Conservation (phyloP, 129 eudicot species). For the Tanacetum coccineum region DNA sequence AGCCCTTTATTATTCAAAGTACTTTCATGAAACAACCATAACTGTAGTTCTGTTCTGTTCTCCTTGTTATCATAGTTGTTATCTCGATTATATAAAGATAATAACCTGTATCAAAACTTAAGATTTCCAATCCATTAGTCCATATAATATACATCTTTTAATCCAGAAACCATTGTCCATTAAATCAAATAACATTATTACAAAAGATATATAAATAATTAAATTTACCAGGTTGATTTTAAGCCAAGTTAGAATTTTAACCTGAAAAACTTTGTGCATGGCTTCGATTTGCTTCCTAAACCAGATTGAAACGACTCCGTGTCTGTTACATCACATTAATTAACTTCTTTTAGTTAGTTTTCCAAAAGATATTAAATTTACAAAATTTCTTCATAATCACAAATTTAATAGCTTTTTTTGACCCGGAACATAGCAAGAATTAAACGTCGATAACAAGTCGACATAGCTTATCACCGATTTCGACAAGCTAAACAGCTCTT, state of each 20-base stretch:
- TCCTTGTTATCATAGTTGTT: no score
- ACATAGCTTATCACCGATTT: background rate
- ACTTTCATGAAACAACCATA: no score
- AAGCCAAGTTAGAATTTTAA: conserved; percentile 62
- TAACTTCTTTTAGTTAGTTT: conserved; percentile 45
- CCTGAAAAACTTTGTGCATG: conserved; percentile 99
- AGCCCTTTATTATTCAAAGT: no score
- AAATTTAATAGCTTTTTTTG: background rate
- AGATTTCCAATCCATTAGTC: no score
- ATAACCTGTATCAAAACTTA: no score
- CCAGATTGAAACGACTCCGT: conserved; percentile 89
- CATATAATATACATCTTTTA: no score
- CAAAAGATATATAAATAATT: conserved; percentile 25
- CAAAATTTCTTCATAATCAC: background rate
- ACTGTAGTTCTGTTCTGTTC: no score
- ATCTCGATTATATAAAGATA: no score
- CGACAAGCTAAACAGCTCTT: conserved; percentile 6
- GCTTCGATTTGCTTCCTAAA: conserved; percentile 99
- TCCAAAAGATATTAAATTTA: conserved; percentile 31
- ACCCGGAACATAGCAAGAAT: background rate
- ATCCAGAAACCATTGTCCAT: no score
- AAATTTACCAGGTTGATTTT: conserved; percentile 47
- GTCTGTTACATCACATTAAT: conserved; percentile 89
- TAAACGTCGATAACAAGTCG: background rate
- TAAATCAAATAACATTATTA: conserved; percentile 21